Evolutionary conservation across 2,329 filamentous ascomycete species (phyloP).

Genomic region (Coniosporium tulheliwenetii): DNA sequence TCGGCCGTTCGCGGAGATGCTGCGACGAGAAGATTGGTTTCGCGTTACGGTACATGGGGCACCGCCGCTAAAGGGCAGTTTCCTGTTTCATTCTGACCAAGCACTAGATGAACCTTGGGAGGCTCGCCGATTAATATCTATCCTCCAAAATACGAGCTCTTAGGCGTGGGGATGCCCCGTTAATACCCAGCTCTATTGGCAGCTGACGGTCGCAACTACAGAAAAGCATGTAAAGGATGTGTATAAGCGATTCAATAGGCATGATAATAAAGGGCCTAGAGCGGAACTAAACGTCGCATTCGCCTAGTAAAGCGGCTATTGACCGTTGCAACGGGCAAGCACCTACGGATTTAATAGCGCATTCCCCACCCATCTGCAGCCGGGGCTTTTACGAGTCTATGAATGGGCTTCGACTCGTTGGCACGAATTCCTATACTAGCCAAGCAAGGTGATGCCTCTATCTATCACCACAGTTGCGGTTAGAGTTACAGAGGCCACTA

Average conservation of each 20-base stretch:
- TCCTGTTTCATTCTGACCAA: conserved; percentile 1
- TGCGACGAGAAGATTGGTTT: conserved; percentile 1
- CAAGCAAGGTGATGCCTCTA: not conserved
- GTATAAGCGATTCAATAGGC: conserved; percentile 2
- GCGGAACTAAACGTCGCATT: conserved; percentile 3
- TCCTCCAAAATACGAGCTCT: conserved; percentile 1
- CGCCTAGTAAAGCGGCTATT: conserved; percentile 4
- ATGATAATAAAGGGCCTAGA: conserved; percentile 2
- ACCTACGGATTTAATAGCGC: conserved; percentile 4
- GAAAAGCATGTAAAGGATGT: conserved; percentile 3
- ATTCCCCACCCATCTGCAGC: conserved; percentile 3
- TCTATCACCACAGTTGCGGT: too few species aligned
- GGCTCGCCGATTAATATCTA: conserved; percentile 1
- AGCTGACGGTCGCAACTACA: conserved; percentile 3
- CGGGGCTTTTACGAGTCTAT: conserved; percentile 3
- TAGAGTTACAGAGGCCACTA: too few species aligned
- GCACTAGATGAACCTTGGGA: conserved; percentile 1
- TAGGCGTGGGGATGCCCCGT: not conserved
- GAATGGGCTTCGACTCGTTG: not conserved
- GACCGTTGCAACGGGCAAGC: conserved; percentile 2
- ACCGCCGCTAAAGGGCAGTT: not conserved
- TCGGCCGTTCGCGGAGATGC: conserved; percentile 1
- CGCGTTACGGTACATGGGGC: too few species aligned
- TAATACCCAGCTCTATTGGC: conserved; percentile 1
- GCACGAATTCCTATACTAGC: not conserved